A percentile compares a stretch with the other conserved stretches of the same genome.
phyloP scores from a whole-genome alignment of 768 basidiomycete species.

The Suillus decipiens region DNA sequence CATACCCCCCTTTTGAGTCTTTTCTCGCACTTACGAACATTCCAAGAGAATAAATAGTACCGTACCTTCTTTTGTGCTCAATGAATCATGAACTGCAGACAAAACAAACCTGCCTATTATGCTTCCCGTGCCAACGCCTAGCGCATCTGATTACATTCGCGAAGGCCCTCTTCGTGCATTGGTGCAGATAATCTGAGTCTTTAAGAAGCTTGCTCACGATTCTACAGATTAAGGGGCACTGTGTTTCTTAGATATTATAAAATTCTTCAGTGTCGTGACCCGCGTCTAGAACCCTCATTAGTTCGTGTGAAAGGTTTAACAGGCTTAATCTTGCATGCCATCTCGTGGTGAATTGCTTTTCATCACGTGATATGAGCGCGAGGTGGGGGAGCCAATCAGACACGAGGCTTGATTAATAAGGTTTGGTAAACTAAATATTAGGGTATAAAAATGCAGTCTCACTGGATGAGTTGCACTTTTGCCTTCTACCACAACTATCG shows the following conservation, averaged over 20 bases:
- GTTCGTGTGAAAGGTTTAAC: not conserved
- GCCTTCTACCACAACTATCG: constrained; percentile 22
- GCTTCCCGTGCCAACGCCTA: not conserved
- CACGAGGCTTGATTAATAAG: constrained; percentile 3
- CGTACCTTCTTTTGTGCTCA: constrained; percentile 31
- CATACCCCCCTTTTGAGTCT: constrained; percentile 34
- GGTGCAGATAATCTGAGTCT: not conserved
- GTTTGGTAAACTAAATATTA: constrained; percentile 3
- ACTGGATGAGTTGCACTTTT: constrained; percentile 2
- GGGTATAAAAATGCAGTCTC: constrained; percentile 8
- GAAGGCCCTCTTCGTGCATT: not conserved
- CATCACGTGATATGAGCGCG: constrained; percentile 14
- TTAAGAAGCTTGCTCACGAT: not conserved
- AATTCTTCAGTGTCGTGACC: not conserved
- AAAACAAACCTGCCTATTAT: constrained; percentile 4
- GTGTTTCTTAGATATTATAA: not conserved
- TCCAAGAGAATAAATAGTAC: constrained; percentile 32
- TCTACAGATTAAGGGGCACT: not conserved
- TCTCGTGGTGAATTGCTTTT: constrained; percentile 7
- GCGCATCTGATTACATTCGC: not conserved
- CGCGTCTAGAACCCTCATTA: not conserved
- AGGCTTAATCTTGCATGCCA: not conserved
- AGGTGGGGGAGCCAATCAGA: constrained; percentile 12
- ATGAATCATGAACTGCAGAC: constrained; percentile 21
- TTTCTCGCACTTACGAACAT: constrained; percentile 20